Conservation (phyloP, 208 protist species). For the Wallacemonas sp. region DNA sequence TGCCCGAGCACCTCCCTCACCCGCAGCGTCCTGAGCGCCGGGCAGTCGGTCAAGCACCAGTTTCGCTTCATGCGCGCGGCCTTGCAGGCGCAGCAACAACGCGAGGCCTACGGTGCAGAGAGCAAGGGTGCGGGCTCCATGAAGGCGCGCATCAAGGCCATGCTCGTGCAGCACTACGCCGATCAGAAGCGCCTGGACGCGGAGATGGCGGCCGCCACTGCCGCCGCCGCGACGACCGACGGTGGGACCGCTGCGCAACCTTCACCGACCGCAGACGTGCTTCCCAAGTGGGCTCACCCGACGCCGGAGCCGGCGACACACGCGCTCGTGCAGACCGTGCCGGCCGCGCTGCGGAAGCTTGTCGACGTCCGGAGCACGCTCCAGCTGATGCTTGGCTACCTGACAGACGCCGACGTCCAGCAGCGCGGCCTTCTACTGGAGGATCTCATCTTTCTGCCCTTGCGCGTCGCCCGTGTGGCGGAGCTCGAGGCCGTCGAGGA, state of each 20-base stretch:
- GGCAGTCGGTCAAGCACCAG: constrained; percentile 43
- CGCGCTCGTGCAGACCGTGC: neutral
- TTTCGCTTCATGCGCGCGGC: constrained; percentile 44
- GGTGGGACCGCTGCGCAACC: too few relatives aligned
- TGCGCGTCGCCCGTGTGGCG: constrained; percentile 52
- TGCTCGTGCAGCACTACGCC: constrained; percentile 43
- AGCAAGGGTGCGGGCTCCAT: constrained; percentile 31
- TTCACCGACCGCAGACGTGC: too few relatives aligned
- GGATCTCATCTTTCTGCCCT: constrained; percentile 70
- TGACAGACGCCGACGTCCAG: constrained; percentile 22
- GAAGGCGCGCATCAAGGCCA: constrained; percentile 39
- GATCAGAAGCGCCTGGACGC: constrained; percentile 20
- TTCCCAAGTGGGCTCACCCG: too few relatives aligned
- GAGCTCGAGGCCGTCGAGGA: constrained; percentile 55
- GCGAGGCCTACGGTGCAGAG: constrained; percentile 36
- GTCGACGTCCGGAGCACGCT: constrained; percentile 42
- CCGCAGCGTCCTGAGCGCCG: constrained; percentile 40
- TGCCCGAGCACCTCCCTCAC: constrained; percentile 50
- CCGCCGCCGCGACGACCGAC: neutral
- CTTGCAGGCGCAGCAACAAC: constrained; percentile 39
- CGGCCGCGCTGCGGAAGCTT: constrained; percentile 23
- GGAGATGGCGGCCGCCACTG: neutral
- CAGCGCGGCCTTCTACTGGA: constrained; percentile 47
- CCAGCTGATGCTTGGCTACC: constrained; percentile 41
- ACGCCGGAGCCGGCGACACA: too few relatives aligned